Percentiles rank a stretch among this genome's conserved stretches.
Evolutionary conservation across 2,329 filamentous ascomycete species (phyloP).

Genomic region (Phialocephala subalpina): DNA sequence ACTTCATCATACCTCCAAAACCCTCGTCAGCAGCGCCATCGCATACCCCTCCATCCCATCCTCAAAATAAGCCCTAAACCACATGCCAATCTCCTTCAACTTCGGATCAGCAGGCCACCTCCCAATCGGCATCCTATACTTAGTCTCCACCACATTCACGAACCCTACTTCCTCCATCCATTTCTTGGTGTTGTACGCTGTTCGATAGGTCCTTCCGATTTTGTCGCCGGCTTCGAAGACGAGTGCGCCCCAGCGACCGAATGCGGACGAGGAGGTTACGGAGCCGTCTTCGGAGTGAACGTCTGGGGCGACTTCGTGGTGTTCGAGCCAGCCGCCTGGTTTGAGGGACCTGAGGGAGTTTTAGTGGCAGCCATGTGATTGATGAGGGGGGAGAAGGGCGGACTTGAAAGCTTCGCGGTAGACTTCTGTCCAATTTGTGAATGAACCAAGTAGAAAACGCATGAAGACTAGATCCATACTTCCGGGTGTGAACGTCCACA

Average conservation of each 20-base stretch:
- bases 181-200: slow-evolving; percentile 24
- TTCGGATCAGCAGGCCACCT: slow-evolving; percentile 54
- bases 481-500: slow-evolving; percentile 52
- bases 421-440: slow-evolving; percentile 63
- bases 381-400: slow-evolving; percentile 17
- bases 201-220: slow-evolving; percentile 50
- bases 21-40: slow-evolving; percentile 17
- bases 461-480: slow-evolving; percentile 68
- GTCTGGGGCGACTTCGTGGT: slow-evolving; percentile 26
- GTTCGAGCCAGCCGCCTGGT: slow-evolving; percentile 34
- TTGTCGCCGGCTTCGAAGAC: slow-evolving; percentile 22
- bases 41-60: slow-evolving; percentile 28
- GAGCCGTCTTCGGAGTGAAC: slow-evolving; percentile 54
- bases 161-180: slow-evolving; percentile 39
- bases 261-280: slow-evolving; percentile 38
- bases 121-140: slow-evolving; percentile 57
- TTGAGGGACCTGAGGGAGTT: slow-evolving; percentile 2
- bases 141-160: slow-evolving; percentile 40
- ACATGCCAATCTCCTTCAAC: slow-evolving; percentile 32
- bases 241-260: slow-evolving; percentile 15
- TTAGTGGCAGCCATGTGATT: background rate
- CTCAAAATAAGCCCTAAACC: slow-evolving; percentile 22
- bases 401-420: slow-evolving; percentile 60
- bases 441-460: slow-evolving; percentile 62
- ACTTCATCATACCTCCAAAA: slow-evolving; percentile 13